phyloP scores from a whole-genome alignment of 805 yeast genomes.

The Jamesozyma piceae region DNA sequence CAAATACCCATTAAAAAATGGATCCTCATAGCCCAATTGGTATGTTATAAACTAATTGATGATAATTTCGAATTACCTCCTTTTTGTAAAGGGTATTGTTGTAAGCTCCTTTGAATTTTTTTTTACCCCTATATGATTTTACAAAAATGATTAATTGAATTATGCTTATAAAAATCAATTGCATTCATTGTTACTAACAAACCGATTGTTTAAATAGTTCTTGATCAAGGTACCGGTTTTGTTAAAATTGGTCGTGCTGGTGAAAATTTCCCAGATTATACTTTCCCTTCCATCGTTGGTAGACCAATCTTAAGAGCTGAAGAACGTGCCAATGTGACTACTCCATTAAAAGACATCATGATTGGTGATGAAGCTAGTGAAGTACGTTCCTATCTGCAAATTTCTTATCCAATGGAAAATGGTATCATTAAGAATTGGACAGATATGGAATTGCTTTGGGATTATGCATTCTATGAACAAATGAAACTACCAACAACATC shows the following conservation, averaged over 20 bases:
- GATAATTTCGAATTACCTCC: neutral
- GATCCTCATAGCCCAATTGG: conserved; percentile 31
- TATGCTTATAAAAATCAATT: neutral
- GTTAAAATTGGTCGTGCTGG: conserved; percentile 96
- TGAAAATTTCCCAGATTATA: conserved; percentile 91
- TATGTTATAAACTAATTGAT: conserved; percentile 11
- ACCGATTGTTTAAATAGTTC: conserved; percentile 37
- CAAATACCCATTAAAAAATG: conserved; percentile 15
- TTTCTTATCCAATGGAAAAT: conserved; percentile 97
- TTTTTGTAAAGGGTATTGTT: neutral
- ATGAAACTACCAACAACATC: conserved; percentile 69
- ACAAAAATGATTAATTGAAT: neutral
- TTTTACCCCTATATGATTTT: neutral
- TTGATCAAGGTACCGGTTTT: conserved; percentile 98
- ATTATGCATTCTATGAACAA: conserved; percentile 87
- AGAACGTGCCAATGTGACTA: conserved; percentile 55
- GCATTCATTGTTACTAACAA: neutral
- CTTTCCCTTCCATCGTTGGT: conserved; percentile 95
- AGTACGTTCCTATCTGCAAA: conserved; percentile 80
- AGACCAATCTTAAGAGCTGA: conserved; percentile 96
- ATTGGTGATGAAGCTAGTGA: conserved; percentile 93
- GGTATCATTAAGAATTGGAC: conserved; percentile 97
- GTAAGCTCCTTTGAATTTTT: neutral
- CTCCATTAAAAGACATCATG: conserved; percentile 90
- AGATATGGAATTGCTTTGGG: conserved; percentile 98